A percentile compares a stretch with the other conserved stretches of the same genome.
Conservation (phyloP, 192 early-diverging fungal genomes). For the Entomortierella beljakovae region DNA sequence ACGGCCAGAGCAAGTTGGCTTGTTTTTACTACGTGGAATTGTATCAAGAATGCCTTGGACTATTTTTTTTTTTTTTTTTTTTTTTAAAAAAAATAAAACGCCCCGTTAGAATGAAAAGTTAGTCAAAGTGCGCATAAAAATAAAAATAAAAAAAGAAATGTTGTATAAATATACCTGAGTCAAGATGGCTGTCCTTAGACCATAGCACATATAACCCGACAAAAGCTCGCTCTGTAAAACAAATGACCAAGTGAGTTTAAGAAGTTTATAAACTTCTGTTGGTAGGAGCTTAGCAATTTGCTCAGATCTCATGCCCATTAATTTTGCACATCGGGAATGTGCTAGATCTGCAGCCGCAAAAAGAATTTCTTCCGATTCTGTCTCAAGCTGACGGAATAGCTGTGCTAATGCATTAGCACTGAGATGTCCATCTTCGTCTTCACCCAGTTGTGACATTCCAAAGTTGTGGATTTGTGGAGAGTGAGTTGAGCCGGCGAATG, state of each 20-base stretch:
- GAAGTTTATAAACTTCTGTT: slow-evolving; percentile 88
- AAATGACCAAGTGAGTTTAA: slow-evolving; percentile 85
- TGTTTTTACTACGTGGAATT: slow-evolving; percentile 94
- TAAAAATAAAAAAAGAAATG: neutral
- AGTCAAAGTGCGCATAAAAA: too few relatives aligned
- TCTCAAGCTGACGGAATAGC: slow-evolving; percentile 64
- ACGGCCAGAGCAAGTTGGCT: slow-evolving; percentile 89
- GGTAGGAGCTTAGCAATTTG: slow-evolving; percentile 91
- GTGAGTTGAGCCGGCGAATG: slow-evolving; percentile 6
- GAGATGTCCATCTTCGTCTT: slow-evolving; percentile 25
- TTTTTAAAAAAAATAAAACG: too few relatives aligned
- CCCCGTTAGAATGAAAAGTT: too few relatives aligned
- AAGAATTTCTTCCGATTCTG: slow-evolving; percentile 80
- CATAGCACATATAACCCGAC: slow-evolving; percentile 91
- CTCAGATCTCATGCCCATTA: slow-evolving; percentile 88
- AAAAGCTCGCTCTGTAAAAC: slow-evolving; percentile 79
- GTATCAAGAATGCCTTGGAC: slow-evolving; percentile 89
- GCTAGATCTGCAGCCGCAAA: slow-evolving; percentile 87
- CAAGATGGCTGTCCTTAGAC: slow-evolving; percentile 86
- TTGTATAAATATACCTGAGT: slow-evolving; percentile 87
- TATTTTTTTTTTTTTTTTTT: too few relatives aligned
- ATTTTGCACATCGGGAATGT: slow-evolving; percentile 87
- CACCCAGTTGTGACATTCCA: slow-evolving; percentile 22
- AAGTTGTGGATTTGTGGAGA: slow-evolving; percentile 29
- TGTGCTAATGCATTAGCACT: slow-evolving; percentile 14